Base-by-base conservation (phyloP, 2,329 filamentous ascomycete genomes). In the Ophiocordyceps camponoti-floridani region DNA sequence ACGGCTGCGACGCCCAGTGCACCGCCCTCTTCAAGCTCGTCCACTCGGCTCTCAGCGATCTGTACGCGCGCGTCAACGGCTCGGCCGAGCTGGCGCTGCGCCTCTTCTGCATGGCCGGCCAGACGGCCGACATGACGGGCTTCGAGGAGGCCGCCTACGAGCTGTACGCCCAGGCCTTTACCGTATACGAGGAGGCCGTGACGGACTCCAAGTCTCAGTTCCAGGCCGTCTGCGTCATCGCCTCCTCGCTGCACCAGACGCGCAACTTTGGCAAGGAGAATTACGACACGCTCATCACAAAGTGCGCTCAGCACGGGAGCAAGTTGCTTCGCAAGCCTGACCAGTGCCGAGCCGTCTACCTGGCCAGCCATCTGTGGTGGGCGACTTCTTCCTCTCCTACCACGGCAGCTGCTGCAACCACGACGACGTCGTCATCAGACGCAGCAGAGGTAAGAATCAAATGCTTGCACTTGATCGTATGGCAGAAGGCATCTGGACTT, bases 321-420 rank as follows among this genome's bases (percentile, higher is more conserved):
- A 98, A 96, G 62, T 69, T 98, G 51, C 72, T 98, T 53, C 89
- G 94, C 64, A 98, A 98, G 66, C 93, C 91, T 1, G 91, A 98
- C 60, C 91, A 98, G 64, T 98, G 91, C 60, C 79, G 91, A 23
- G 91, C 91, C 0, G 91, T 98, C 11, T 98, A 96, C 57, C 68
- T 98, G 52, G 91, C 91, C 4, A 95, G 88, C 60, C 91, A 98
- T 62, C 65, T 98, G 44, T 98, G 91, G 91, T 98, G 91, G 91
- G 85, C 87, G 1, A 88, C 86, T 12, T 88, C 94, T 23, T 23
- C 23, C 5, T 23, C 23, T 23, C 23, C 23, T 23, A 23, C 23
- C 23, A 23, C 41, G 83, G 86, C 48, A 69, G 77, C 2, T 75
- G 33, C 33, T 14, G 77, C 16, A 79, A 82, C 52, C 77, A 75